Evolutionary conservation across 2,329 filamentous ascomycete species (phyloP).

Genomic region (Ophiognomonia clavigignenti-juglandacearum): DNA sequence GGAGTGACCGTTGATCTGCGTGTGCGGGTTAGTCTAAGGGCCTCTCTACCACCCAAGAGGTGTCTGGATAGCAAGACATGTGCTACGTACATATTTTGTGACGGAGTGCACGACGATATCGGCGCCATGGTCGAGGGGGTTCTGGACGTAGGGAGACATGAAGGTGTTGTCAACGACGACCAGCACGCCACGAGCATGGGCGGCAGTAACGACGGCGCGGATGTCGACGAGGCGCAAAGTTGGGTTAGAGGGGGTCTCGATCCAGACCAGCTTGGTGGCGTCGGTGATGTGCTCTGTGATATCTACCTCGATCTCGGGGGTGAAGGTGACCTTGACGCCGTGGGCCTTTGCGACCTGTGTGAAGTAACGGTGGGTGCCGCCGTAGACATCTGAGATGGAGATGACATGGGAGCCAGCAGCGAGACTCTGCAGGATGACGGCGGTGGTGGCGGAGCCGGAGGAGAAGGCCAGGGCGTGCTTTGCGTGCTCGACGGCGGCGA

Average conservation of each 20-base stretch:
- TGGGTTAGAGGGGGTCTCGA: constrained; percentile 91
- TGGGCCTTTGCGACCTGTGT: constrained; percentile 95
- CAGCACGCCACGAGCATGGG: constrained; percentile 81
- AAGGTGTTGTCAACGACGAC: constrained; percentile 99
- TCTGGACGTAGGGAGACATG: constrained; percentile 93
- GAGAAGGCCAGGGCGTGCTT: constrained; percentile 91
- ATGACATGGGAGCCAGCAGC: constrained; percentile 90
- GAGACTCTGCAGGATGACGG: constrained; percentile 87
- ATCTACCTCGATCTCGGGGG: constrained; percentile 85
- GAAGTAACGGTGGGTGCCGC: constrained; percentile 97
- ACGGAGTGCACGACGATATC: constrained; percentile 97
- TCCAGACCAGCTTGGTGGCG: constrained; percentile 94
- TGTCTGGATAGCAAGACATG: no score
- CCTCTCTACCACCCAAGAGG: no score
- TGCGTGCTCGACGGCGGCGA: constrained; percentile 89
- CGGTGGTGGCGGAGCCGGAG: constrained; percentile 90
- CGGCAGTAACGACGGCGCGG: constrained; percentile 72
- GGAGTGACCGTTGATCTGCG: constrained; percentile 96
- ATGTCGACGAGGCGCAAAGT: constrained; percentile 93
- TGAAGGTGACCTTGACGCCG: constrained; percentile 91
- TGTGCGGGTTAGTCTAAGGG: no score
- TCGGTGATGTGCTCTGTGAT: constrained; percentile 78
- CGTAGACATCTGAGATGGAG: constrained; percentile 95
- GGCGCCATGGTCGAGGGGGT: constrained; percentile 89
- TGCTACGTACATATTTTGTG: constrained; percentile 98